Evolutionary conservation across 768 basidiomycete species (phyloP), one percentile per base, ranked within the genome.

Genomic region (Guyanaporus albipodus): DNA sequence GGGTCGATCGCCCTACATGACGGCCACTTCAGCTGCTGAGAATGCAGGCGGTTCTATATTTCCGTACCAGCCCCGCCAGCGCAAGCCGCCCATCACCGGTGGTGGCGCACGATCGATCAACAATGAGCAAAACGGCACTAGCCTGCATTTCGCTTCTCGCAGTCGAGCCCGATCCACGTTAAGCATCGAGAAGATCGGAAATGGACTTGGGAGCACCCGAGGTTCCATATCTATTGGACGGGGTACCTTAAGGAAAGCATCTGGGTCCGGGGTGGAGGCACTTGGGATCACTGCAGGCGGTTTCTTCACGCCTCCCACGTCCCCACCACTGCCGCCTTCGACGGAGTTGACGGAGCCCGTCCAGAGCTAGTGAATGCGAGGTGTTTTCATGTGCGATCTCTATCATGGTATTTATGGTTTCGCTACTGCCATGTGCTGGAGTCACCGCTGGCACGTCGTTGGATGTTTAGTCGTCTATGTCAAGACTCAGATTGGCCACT

Each of bases 231-330:
- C 80, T 12, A 63, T 87, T 46, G 84, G 86, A 43, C 68, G 79
- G 29, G 82, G 79, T 17, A 79, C 79, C 50, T 76, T 70, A 58
- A 58, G 67, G 54, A 89, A 88, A 70, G 67, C 77, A 35, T 73
- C 75, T 42, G 89, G 84, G 14, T 79, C 86, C 18, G 85, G 79
- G 24, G 89, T 91, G 46, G 84, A 87, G 67, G 83, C 87, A 22
- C 62, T 85, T 36, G 76, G 87, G 15, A 73, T 91, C 37, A 88
- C 84, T 26, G 89, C 87, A 27, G 74, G 74, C 18, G 90, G 89
- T 0, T 91, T 91, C 61, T 91, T 91, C 63, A 70, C 74, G 11
- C 72, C 86, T 4, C 82, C 85, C 9, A 45, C 58, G 34, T 52
- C 60, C 4, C 58, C 66, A 32, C 63, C 68, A 10, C 58, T 63